These are phyloP conservation scores for Candida maesae DNA, from an alignment of 805 yeast genomes.

Conservation along the genomic window DNA sequence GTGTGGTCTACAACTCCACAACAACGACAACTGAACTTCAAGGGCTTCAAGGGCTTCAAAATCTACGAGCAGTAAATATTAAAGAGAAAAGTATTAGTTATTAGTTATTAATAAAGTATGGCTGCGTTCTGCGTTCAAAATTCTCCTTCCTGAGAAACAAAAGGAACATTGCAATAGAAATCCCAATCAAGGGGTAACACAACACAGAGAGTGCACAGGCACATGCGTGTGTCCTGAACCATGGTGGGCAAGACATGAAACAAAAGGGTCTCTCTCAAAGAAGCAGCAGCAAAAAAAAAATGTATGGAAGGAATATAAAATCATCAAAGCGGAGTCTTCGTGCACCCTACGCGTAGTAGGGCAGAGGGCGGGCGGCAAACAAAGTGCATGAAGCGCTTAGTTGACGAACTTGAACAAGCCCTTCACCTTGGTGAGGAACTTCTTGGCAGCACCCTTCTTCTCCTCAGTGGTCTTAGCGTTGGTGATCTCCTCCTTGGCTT, in stretches of 20 bases:
- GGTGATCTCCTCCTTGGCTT: constrained; percentile 9
- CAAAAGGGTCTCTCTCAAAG: not conserved
- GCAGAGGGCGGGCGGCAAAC: not conserved
- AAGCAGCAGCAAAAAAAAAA: not conserved
- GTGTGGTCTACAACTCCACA: not conserved
- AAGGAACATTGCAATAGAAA: too few species aligned
- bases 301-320: not conserved
- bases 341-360: too few species aligned
- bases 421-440: constrained; percentile 24
- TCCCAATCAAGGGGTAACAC: too few species aligned
- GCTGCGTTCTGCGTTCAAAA: too few species aligned
- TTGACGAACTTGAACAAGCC: constrained; percentile 11
- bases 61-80: too few species aligned
- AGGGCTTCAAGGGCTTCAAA: too few species aligned
- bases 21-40: not conserved
- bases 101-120: constrained; percentile 5
- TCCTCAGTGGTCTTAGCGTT: constrained; percentile 20
- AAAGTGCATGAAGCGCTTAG: not conserved
- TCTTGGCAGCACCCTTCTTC: constrained; percentile 25
- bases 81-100: constrained; percentile 6
- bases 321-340: too few species aligned
- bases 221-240: too few species aligned
- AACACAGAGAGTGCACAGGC: too few species aligned
- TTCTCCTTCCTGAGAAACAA: too few species aligned
- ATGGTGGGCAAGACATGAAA: too few species aligned